A percentile compares a stretch with the other conserved stretches of the same genome.
Conservation (phyloP, 768 basidiomycete species). For the Suillus luteus region DNA sequence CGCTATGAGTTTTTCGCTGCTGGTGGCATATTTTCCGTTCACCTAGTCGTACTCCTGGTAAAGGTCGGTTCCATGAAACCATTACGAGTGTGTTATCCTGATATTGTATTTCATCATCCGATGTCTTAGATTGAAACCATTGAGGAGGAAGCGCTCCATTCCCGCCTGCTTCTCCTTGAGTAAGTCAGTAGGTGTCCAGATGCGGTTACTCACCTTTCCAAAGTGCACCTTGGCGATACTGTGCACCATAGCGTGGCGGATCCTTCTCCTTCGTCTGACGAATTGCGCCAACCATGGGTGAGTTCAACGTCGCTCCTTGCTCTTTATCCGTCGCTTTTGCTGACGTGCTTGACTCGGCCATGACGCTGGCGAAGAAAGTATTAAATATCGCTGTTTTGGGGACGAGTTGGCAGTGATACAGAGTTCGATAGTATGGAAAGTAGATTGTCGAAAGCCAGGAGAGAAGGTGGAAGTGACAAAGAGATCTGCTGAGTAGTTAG, state of each 20-base stretch:
- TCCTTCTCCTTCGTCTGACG: background rate
- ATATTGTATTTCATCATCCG: background rate
- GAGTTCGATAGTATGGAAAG: background rate
- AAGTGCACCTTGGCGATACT: background rate
- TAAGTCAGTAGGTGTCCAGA: background rate
- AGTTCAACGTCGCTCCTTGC: background rate
- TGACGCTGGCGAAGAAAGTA: background rate
- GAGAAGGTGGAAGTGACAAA: background rate
- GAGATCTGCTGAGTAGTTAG: background rate
- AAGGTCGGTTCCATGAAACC: background rate
- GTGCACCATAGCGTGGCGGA: background rate
- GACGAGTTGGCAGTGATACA: background rate
- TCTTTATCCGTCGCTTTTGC: background rate
- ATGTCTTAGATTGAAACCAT: too few species aligned
- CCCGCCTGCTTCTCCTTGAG: background rate
- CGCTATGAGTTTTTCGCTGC: background rate
- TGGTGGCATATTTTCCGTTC: too few species aligned
- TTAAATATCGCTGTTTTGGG: too few species aligned
- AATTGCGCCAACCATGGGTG: background rate
- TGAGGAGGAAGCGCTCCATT: too few species aligned
- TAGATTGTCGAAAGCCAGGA: background rate
- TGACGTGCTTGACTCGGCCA: background rate
- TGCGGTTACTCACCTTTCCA: background rate
- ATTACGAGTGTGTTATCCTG: background rate
- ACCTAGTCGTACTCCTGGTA: constrained; percentile 4